phyloP scores from a whole-genome alignment of 352 stramenopile genomes.

The Globisporangium lucens region DNA sequence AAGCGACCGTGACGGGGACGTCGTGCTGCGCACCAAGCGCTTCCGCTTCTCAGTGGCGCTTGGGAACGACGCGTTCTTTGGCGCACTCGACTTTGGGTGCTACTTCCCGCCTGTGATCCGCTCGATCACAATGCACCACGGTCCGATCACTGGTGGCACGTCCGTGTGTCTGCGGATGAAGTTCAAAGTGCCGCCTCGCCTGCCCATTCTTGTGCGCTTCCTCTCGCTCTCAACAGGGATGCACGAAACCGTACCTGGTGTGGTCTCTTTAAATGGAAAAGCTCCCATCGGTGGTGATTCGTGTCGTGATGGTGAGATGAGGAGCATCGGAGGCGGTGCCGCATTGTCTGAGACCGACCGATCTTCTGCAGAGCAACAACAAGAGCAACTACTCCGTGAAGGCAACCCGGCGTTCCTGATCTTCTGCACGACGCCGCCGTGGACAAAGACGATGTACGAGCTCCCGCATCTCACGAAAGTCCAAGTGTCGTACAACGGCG shows the following conservation, averaged over 20 bases:
- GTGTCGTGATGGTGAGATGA: background rate
- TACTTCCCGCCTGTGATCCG: slow-evolving; percentile 60
- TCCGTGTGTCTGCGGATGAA: slow-evolving; percentile 65
- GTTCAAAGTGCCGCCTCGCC: slow-evolving; percentile 46
- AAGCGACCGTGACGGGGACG: slow-evolving; percentile 14
- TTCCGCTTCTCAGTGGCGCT: slow-evolving; percentile 45
- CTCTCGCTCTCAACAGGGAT: slow-evolving; percentile 27
- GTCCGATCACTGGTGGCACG: slow-evolving; percentile 54
- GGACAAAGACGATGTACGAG: slow-evolving; percentile 26
- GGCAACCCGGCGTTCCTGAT: slow-evolving; percentile 43
- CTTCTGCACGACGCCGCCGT: slow-evolving; percentile 41
- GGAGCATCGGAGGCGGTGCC: background rate
- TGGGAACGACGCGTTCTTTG: slow-evolving; percentile 42
- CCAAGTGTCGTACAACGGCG: slow-evolving; percentile 65
- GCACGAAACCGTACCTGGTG: slow-evolving; percentile 21
- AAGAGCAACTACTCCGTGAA: slow-evolving; percentile 1
- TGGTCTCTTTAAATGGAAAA: slow-evolving; percentile 5
- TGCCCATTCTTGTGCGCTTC: slow-evolving; percentile 58
- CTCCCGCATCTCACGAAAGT: slow-evolving; percentile 60
- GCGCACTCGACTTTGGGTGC: slow-evolving; percentile 41
- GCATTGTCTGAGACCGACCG: background rate
- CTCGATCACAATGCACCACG: slow-evolving; percentile 65
- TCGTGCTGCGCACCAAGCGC: slow-evolving; percentile 20
- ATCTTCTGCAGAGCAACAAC: background rate
- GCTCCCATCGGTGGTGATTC: background rate